Conservation (phyloP, 2,329 filamentous ascomycete species). For the Tricladium varicosporioides region DNA sequence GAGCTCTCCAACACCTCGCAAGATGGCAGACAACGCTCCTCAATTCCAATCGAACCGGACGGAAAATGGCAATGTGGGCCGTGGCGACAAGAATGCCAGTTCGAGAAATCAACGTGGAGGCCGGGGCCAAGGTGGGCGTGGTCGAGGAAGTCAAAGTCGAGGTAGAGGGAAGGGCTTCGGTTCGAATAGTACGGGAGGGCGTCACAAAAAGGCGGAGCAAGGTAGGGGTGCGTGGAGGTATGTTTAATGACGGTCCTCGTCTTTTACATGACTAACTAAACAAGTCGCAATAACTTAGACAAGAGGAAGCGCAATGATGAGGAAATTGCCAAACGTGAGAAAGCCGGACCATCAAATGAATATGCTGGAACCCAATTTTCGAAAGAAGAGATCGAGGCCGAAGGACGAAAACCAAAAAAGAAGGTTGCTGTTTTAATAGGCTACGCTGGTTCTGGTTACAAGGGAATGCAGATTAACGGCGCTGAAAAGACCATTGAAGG, state of each 20-base stretch:
- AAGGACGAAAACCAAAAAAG: slow-evolving; percentile 85
- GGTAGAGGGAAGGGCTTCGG: slow-evolving; percentile 50
- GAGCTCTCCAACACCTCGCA: slow-evolving; percentile 16
- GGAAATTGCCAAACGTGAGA: slow-evolving; percentile 54
- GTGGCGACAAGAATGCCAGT: slow-evolving; percentile 11
- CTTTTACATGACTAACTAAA: slow-evolving; percentile 45
- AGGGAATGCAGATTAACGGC: slow-evolving; percentile 88
- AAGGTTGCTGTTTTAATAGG: slow-evolving; percentile 96
- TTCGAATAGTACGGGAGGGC: slow-evolving; percentile 33
- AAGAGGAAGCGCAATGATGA: slow-evolving; percentile 50
- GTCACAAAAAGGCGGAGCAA: slow-evolving; percentile 64
- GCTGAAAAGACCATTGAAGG: slow-evolving; percentile 92
- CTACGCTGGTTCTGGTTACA: slow-evolving; percentile 94
- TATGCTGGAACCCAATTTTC: slow-evolving; percentile 48
- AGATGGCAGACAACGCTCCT: slow-evolving; percentile 28
- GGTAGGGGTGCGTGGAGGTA: slow-evolving; percentile 65
- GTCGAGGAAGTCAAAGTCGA: slow-evolving; percentile 14
- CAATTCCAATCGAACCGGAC: slow-evolving; percentile 11
- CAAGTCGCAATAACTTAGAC: slow-evolving; percentile 48
- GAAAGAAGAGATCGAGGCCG: slow-evolving; percentile 82
- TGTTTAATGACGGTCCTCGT: slow-evolving; percentile 30
- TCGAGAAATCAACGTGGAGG: slow-evolving; percentile 12
- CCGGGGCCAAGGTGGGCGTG: slow-evolving; percentile 23
- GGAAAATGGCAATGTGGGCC: slow-evolving; percentile 2
- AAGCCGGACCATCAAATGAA: slow-evolving; percentile 40